Conservation (phyloP, 306 rosid genomes). For the Cotoneaster glaucophyllus region DNA sequence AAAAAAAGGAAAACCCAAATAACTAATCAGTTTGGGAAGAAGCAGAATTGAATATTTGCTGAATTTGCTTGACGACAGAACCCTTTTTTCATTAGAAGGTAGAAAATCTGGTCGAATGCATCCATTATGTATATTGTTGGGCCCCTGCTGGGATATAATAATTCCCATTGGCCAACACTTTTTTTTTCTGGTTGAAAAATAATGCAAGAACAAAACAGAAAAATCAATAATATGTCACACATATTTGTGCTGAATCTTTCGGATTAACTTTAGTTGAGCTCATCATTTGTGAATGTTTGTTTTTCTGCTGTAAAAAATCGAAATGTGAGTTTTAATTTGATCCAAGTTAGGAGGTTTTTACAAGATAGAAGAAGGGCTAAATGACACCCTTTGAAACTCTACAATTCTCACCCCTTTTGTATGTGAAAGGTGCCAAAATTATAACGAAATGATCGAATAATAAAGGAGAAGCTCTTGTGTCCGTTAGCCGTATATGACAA, state of each 20-base stretch:
- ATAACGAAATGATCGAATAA: not conserved
- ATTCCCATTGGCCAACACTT: not conserved
- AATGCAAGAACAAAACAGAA: not conserved
- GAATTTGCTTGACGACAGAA: conserved; percentile 10
- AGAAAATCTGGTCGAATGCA: not conserved
- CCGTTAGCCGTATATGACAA: not conserved
- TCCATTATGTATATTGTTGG: conserved; percentile 11
- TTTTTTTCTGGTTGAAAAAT: not conserved
- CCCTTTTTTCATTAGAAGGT: not conserved
- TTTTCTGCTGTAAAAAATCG: not conserved
- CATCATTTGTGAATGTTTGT: conserved; percentile 2
- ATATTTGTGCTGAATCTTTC: not conserved
- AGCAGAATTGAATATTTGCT: conserved; percentile 1
- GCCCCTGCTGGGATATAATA: conserved; percentile 7
- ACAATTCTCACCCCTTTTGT: not conserved
- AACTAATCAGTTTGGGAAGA: not conserved
- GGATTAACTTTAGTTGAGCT: not conserved
- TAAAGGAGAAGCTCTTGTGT: not conserved
- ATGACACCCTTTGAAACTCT: not conserved
- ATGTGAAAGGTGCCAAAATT: not conserved
- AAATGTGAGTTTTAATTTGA: conserved; percentile 1
- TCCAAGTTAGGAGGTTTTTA: not conserved
- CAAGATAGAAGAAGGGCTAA: not conserved
- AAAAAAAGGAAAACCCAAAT: not conserved
- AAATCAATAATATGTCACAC: conserved; percentile 1